Conservation (phyloP, 495 filamentous ascomycete species). For the Daldinia loculata region DNA sequence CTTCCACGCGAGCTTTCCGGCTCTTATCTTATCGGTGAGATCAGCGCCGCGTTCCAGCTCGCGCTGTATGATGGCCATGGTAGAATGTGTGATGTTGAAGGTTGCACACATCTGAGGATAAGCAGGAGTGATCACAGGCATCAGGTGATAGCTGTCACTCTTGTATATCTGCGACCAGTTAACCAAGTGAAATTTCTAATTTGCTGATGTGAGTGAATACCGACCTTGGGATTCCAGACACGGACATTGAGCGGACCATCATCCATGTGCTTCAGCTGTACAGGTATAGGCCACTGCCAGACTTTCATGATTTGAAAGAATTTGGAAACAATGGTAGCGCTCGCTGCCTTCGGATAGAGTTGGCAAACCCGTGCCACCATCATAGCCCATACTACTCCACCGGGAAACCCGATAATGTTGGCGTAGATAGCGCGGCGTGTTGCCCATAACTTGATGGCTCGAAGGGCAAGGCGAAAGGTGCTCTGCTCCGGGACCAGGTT, state of each 20-base stretch:
- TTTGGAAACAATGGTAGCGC: slow-evolving; percentile 83
- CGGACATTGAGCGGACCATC: slow-evolving; percentile 79
- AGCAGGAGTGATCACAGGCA: slow-evolving; percentile 97
- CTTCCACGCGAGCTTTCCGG: slow-evolving; percentile 79
- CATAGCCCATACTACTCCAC: slow-evolving; percentile 98
- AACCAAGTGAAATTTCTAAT: slow-evolving; percentile 21
- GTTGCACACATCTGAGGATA: slow-evolving; percentile 97
- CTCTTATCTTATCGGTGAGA: slow-evolving; percentile 82
- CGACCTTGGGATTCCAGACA: slow-evolving; percentile 93
- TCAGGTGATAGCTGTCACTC: slow-evolving; percentile 82
- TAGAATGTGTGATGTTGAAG: slow-evolving; percentile 88
- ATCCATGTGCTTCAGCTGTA: slow-evolving; percentile 88
- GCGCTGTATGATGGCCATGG: slow-evolving; percentile 80
- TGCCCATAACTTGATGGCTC: slow-evolving; percentile 96
- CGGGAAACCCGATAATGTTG: slow-evolving; percentile 94
- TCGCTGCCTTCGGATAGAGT: slow-evolving; percentile 92
- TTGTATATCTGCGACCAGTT: slow-evolving; percentile 71
- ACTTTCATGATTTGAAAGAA: slow-evolving; percentile 92
- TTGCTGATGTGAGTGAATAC: slow-evolving; percentile 17
- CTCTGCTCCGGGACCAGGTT: slow-evolving; percentile 86
- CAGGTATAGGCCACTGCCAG: slow-evolving; percentile 94
- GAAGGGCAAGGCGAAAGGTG: slow-evolving; percentile 84
- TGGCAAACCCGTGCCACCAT: slow-evolving; percentile 95
- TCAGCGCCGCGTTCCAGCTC: slow-evolving; percentile 81
- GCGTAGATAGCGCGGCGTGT: slow-evolving; percentile 92